Evolutionary conservation across 2,329 filamentous ascomycete species (phyloP), one percentile per base, ranked within the genome.

Genomic region (Calonectria pseudoturangicola): DNA sequence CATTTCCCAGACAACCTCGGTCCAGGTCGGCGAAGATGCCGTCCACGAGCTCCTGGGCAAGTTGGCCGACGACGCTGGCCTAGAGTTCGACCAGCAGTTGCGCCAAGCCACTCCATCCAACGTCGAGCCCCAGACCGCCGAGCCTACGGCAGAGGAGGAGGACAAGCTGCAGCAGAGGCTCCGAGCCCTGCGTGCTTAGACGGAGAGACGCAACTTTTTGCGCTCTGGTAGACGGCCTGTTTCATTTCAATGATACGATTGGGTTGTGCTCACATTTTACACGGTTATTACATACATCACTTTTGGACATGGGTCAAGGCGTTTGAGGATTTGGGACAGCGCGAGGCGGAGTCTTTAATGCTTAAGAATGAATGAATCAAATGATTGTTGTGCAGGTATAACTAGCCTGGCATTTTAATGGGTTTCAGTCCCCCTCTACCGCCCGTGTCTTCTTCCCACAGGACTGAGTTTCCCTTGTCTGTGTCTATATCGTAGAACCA

Each of bases 21-120:
- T 93, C 87, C 82, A 94, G 88, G 83, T 96, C 86, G 86, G 94
- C 87, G 85, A 98, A 82, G 95, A 97, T 78, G 95, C 96, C 77
- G 95, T 98, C 2, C 95, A 98, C 83, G 92, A 95, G 77, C 86
- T 98, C 74, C 93, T 98, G 85, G 93, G 91, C 75, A 94, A 97
- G 85, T 91, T 97, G 51, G 95, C 95, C 74, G 95, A 98, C 83
- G 95, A 97, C 83, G 95, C 94, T 12, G 95, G 95, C 67, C 91
- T 98, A 66, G 94, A 97, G 84, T 87, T 98, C 73, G 92, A 92
- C 77, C 90, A 93, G 82, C 94, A 97, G 85, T 92, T 98, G 75
- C 89, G 86, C 79, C 83, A 87, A 70, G 88, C 89, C 2, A 88
- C 87, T 48, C 87, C 90, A 27, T 88, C 88, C 75, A 89, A 88